Evolutionary conservation across 805 yeast species (phyloP).

Genomic region (Monosporozyma siamensis): DNA sequence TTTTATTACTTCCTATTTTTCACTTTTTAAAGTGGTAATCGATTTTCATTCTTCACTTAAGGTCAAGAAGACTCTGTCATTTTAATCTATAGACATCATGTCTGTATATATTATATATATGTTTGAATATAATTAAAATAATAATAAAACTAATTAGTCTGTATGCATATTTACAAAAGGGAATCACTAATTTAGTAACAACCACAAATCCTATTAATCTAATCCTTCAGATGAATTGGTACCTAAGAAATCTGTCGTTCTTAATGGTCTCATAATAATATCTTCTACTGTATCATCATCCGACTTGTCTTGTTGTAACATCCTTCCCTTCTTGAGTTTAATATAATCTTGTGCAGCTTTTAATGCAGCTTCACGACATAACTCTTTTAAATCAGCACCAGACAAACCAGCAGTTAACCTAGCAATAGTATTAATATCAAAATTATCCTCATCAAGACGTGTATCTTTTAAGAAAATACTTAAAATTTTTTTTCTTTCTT

Average conservation of each 20-base stretch:
- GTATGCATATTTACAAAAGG: no score
- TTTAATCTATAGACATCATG: no score
- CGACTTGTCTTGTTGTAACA: constrained; percentile 14
- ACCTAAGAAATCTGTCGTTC: constrained; percentile 62
- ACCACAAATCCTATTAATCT: no score
- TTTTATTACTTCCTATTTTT: no score
- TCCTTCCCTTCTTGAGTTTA: constrained; percentile 40
- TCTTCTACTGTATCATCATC: neutral
- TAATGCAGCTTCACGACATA: constrained; percentile 90
- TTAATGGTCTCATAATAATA: constrained; percentile 47
- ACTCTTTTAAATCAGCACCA: constrained; percentile 86
- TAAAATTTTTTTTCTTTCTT: constrained; percentile 63
- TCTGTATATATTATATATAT: no score
- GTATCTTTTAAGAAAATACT: constrained; percentile 60
- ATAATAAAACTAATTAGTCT: no score
- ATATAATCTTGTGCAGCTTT: constrained; percentile 82
- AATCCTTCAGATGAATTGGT: no score
- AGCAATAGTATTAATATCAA: constrained; percentile 55
- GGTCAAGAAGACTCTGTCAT: no score
- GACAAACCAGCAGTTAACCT: constrained; percentile 62
- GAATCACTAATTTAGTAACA: no score
- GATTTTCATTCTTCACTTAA: no score
- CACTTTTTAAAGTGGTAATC: no score
- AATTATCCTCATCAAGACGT: constrained; percentile 41
- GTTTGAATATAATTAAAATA: no score